These are phyloP conservation scores for Xanthoconium separans DNA, from an alignment of 1,284 basidiomycete species.

Conservation along the genomic window DNA sequence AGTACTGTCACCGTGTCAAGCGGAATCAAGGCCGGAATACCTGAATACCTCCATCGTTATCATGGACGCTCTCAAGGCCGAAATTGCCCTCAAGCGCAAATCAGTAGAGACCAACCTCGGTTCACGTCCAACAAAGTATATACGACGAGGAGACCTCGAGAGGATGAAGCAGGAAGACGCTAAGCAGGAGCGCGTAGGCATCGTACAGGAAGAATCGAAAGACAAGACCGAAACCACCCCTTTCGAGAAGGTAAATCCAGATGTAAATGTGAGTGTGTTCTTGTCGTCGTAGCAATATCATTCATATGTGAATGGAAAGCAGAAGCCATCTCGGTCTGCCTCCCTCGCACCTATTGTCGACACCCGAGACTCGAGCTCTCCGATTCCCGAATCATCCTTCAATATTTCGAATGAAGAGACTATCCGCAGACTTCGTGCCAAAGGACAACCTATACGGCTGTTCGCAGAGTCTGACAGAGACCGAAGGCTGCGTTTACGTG, in stretches of 20 bases:
- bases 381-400: slow-evolving; percentile 66
- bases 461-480: slow-evolving; percentile 98
- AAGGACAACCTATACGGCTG: slow-evolving; percentile 92
- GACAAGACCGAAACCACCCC: slow-evolving; percentile 25
- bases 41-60: not conserved
- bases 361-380: slow-evolving; percentile 40
- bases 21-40: not conserved
- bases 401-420: slow-evolving; percentile 95
- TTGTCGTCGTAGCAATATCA: slow-evolving; percentile 20
- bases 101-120: slow-evolving; percentile 45
- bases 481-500: slow-evolving; percentile 83
- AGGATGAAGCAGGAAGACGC: slow-evolving; percentile 69
- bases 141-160: slow-evolving; percentile 81
- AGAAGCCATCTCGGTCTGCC: slow-evolving; percentile 41
- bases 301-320: slow-evolving; percentile 49
- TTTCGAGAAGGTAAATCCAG: slow-evolving; percentile 13
- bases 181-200: slow-evolving; percentile 45
- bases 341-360: slow-evolving; percentile 42
- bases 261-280: slow-evolving; percentile 43
- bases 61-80: slow-evolving; percentile 88
- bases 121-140: slow-evolving; percentile 73
- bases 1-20: too few species aligned
- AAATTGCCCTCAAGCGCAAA: slow-evolving; percentile 88
- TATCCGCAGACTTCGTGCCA: slow-evolving; percentile 81
- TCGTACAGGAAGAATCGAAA: slow-evolving; percentile 34